Evolutionary conservation across 495 filamentous ascomycete species (phyloP).

Genomic region (Trichoderma virens): DNA sequence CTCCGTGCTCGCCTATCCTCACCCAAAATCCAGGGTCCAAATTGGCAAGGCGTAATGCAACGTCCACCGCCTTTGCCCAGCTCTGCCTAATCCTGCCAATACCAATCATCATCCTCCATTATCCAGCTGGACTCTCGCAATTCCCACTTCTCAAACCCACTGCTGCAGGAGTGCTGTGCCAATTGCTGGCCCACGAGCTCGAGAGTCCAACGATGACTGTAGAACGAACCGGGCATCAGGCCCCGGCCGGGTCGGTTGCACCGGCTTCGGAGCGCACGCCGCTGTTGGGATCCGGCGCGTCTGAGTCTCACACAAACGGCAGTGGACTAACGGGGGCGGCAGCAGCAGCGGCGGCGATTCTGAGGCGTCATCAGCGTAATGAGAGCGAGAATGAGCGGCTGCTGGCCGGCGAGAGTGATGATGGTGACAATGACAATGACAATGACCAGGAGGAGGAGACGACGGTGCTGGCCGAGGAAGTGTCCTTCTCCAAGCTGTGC

Average conservation of each 20-base stretch:
- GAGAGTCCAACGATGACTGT: neutral
- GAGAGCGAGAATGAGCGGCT: neutral
- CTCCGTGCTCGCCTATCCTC: too few species aligned
- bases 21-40: too few species aligned
- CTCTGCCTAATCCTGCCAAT: too few species aligned
- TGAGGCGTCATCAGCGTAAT: neutral
- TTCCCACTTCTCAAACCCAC: too few species aligned
- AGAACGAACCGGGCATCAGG: neutral
- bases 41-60: too few species aligned
- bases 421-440: neutral
- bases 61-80: too few species aligned
- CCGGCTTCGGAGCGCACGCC: conserved; percentile 4
- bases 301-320: neutral
- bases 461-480: conserved; percentile 34
- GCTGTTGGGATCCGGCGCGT: neutral
- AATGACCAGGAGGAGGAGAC: conserved; percentile 21
- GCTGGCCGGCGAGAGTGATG: neutral
- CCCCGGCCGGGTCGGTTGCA: neutral
- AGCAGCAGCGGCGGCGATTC: neutral
- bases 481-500: conserved; percentile 37
- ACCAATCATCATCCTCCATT: too few species aligned
- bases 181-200: too few species aligned
- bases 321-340: neutral
- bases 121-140: too few species aligned
- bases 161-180: too few species aligned